Percentiles rank a stretch among this genome's conserved stretches.
Conservation (phyloP, 345 rosid genomes). For the Mallotus nudiflorus region DNA sequence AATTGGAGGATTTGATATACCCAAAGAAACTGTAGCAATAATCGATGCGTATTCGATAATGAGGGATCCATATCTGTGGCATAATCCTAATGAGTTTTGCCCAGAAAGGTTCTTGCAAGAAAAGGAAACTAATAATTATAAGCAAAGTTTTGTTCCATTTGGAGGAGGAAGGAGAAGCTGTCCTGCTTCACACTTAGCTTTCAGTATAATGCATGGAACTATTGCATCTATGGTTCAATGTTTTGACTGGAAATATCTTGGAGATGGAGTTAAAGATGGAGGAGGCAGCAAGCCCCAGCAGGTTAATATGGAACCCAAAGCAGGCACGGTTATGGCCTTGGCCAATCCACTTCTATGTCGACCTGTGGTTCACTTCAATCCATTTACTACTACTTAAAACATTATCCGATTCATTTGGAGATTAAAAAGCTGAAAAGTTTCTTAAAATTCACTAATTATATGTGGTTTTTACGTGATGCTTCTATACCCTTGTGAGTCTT, state of each 20-base stretch:
- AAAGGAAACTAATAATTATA: not conserved
- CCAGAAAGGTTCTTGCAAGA: slow-evolving; percentile 25
- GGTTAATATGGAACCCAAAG: not conserved
- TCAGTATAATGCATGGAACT: not conserved
- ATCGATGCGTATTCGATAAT: slow-evolving; percentile 17
- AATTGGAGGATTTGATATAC: too few species aligned
- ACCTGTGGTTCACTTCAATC: slow-evolving; percentile 3
- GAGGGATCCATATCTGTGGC: slow-evolving; percentile 24
- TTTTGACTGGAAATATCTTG: slow-evolving; percentile 23
- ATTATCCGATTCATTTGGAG: too few species aligned
- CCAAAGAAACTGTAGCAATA: too few species aligned
- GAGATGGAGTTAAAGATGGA: not conserved
- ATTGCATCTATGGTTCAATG: slow-evolving; percentile 22
- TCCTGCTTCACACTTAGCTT: slow-evolving; percentile 7
- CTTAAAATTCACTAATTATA: too few species aligned
- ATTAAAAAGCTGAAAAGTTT: too few species aligned
- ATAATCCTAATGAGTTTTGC: slow-evolving; percentile 12
- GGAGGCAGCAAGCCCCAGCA: too few species aligned
- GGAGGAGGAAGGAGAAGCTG: slow-evolving; percentile 24
- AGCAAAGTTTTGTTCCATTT: too few species aligned
- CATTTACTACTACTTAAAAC: too few species aligned
- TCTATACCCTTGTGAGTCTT: too few species aligned
- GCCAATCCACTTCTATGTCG: not conserved
- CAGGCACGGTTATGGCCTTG: not conserved
- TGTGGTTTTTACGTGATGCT: too few species aligned